Evolutionary conservation across 768 basidiomycete species (phyloP), one percentile per base, ranked within the genome.

Genomic region (Clitopilus passeckerianus): DNA sequence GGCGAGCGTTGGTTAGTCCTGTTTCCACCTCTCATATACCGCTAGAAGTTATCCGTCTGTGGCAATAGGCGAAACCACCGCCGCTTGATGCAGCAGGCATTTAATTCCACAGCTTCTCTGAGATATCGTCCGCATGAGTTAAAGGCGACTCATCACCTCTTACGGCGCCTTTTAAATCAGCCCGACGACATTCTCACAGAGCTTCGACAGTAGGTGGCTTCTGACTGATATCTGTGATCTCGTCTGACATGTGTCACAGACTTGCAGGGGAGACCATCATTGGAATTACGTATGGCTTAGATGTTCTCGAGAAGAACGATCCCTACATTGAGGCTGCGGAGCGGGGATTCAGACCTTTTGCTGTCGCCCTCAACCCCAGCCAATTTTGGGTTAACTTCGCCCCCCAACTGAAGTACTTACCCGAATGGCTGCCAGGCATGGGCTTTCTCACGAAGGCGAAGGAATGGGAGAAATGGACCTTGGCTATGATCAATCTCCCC

Each of bases 401-500:
- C 14, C 64, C 64, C 6, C 22, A 22, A 9, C 35, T 63, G 9
- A 63, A 64, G 52, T 60, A 59, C 50, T 23, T 82, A 43, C 82
- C 82, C 16, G 69, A 73, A n/a, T 86, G 85, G 85, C 76, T 85
- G 61, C 85, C 85, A 4, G 85, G 85, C 5, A 80, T 80, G 9
- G 71, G 71, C 0, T 86, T 86, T 73, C 77, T 85, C 65, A 61
- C 65, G 52, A 77, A 70, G 22, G 84, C 83, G 0, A 73, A 67
- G 43, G 69, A 72, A 58, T 84, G 81, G 79, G 73, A 74, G 6
- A 63, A 63, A 22, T 76, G 75, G 1, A 68, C 81, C 8, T 60
- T 71, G n/a, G 70, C 71, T 22, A 77, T 83, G 79, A 76, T 76
- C 7, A 77, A 83, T 24, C 66, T 69, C 6, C 83, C 83, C 1